phyloP scores from a whole-genome alignment of 768 basidiomycete genomes.

The Tricholoma flavovirens region DNA sequence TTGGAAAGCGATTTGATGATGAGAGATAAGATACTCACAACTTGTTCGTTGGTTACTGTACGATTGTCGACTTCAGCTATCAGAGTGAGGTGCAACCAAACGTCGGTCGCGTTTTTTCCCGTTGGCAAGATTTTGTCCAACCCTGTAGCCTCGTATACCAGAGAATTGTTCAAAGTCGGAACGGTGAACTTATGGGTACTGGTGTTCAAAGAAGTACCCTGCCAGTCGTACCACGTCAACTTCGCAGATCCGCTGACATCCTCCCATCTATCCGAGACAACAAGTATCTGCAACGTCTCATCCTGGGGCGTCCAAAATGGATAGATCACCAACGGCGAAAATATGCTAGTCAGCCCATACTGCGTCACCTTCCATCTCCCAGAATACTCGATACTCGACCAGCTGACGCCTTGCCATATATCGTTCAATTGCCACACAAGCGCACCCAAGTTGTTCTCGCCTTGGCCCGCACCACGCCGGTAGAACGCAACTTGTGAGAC shows the following conservation, averaged over 20 bases:
- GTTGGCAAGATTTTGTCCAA: constrained; percentile 40
- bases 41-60: constrained; percentile 45
- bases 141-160: constrained; percentile 36
- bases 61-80: constrained; percentile 37
- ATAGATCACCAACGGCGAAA: constrained; percentile 43
- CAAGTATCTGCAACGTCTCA: constrained; percentile 41
- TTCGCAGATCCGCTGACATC: constrained; percentile 39
- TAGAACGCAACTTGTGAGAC: constrained; percentile 54
- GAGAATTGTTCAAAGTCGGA: constrained; percentile 46
- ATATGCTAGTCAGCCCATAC: constrained; percentile 41
- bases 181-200: constrained; percentile 35
- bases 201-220: constrained; percentile 34
- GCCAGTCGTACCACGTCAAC: constrained; percentile 57
- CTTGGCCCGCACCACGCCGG: constrained; percentile 48
- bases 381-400: constrained; percentile 51
- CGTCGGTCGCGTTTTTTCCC: constrained; percentile 34
- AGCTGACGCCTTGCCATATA: constrained; percentile 56
- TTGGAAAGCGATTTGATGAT: background rate
- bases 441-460: constrained; percentile 54
- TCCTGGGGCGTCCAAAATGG: constrained; percentile 52
- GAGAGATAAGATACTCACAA: constrained; percentile 28
- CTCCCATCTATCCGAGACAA: constrained; percentile 47
- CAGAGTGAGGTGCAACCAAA: constrained; percentile 47
- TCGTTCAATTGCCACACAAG: constrained; percentile 58
- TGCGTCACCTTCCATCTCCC: constrained; percentile 58